A percentile compares a stretch with the other conserved stretches of the same genome.
Conservation (phyloP, 2,329 filamentous ascomycete species). For the Colletotrichum sp. region DNA sequence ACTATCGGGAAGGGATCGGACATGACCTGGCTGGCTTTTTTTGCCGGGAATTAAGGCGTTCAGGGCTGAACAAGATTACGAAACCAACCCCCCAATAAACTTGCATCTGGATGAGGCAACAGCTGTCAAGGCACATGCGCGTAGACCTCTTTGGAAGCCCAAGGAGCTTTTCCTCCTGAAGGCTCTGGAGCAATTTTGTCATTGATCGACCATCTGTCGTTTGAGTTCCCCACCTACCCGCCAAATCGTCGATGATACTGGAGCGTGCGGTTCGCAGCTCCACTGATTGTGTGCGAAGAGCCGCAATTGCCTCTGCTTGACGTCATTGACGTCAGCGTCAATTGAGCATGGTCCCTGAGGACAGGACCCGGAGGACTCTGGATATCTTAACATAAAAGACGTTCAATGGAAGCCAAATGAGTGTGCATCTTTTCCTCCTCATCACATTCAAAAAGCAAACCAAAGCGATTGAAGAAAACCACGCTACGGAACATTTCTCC, state of each 20-base stretch:
- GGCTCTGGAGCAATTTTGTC: slow-evolving; percentile 6
- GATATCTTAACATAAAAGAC: background rate
- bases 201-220: slow-evolving; percentile 7
- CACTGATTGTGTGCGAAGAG: slow-evolving; percentile 11
- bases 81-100: background rate
- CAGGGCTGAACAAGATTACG: slow-evolving; percentile 8
- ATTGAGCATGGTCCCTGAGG: background rate
- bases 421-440: background rate
- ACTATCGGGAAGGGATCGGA: slow-evolving; percentile 4
- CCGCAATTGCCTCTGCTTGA: slow-evolving; percentile 21
- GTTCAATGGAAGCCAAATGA: background rate
- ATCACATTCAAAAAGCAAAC: background rate
- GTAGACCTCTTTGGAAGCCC: background rate
- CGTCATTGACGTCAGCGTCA: slow-evolving; percentile 24
- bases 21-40: background rate
- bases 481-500: background rate
- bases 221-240: slow-evolving; percentile 10
- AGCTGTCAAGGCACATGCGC: background rate
- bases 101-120: background rate
- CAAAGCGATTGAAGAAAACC: background rate
- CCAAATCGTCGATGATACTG: slow-evolving; percentile 11
- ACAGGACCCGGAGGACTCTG: background rate
- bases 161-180: slow-evolving; percentile 4
- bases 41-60: slow-evolving; percentile 16
- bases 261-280: background rate